phyloP scores from a whole-genome alignment of 1,284 basidiomycete species.

The Ganoderma multipileum region DNA sequence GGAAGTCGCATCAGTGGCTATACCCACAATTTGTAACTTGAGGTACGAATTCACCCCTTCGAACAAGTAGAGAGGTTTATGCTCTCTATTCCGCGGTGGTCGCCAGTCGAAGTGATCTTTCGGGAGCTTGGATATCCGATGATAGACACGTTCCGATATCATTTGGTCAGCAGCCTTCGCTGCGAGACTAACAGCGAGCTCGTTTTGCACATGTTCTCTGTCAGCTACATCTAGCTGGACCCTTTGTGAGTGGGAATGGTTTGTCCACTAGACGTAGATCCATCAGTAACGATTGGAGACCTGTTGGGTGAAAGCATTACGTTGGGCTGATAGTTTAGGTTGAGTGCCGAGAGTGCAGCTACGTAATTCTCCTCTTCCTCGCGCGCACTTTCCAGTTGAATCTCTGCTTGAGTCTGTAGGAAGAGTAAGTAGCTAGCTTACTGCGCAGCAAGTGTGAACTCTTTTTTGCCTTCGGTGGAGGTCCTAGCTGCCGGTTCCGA shows the following conservation, averaged over 20 bases:
- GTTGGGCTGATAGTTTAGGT: slow-evolving; percentile 13
- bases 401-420: not conserved
- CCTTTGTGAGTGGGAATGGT: not conserved
- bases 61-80: not conserved
- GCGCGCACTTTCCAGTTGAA: slow-evolving; percentile 3
- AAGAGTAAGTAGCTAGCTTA: not conserved
- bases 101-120: not conserved
- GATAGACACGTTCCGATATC: slow-evolving; percentile 7
- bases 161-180: not conserved
- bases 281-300: not conserved
- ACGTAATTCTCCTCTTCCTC: slow-evolving; percentile 12
- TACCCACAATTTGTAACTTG: not conserved
- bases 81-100: slow-evolving; percentile 8
- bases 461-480: not conserved
- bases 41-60: not conserved
- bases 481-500: not conserved
- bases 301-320: not conserved
- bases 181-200: not conserved
- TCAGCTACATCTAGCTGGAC: not conserved
- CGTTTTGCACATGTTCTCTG: not conserved
- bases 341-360: slow-evolving; percentile 11
- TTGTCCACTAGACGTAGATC: slow-evolving; percentile 12
- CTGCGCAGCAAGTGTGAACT: not conserved
- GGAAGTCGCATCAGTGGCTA: not conserved
- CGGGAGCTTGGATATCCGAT: not conserved